Percentiles rank a stretch among this genome's conserved stretches.
Conservation (phyloP, 2,329 filamentous ascomycete genomes). For the Stylonectria norvegica region DNA sequence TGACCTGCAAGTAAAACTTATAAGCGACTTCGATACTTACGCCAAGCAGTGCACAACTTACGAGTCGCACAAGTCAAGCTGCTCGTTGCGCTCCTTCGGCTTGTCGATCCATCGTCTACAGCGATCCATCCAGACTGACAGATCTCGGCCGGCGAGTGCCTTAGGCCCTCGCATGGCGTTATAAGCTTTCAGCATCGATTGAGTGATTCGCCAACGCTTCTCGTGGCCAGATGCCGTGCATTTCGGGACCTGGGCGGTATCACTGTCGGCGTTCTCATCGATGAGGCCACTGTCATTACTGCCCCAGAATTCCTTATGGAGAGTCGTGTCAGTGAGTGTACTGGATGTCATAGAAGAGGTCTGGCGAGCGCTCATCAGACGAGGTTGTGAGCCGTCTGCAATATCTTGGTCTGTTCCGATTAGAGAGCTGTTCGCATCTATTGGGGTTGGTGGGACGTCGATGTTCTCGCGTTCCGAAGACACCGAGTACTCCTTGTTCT, state of each 20-base stretch:
- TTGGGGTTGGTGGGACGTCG: too few relatives aligned
- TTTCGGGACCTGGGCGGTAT: background rate
- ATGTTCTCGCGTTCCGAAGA: background rate
- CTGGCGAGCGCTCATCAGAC: background rate
- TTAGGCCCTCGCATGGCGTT: constrained; percentile 32
- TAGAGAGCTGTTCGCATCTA: too few relatives aligned
- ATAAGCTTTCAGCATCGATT: constrained; percentile 32
- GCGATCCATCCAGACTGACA: constrained; percentile 27
- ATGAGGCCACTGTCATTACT: constrained; percentile 3
- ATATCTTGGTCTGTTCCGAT: too few relatives aligned
- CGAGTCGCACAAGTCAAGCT: constrained; percentile 6
- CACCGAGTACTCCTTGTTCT: background rate
- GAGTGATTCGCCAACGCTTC: constrained; percentile 20
- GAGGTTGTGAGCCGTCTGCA: too few relatives aligned
- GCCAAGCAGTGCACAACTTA: too few relatives aligned
- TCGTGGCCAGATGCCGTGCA: constrained; percentile 7
- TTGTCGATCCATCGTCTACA: constrained; percentile 4
- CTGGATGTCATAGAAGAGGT: background rate
- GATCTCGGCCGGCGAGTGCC: constrained; percentile 20
- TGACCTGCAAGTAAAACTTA: too few relatives aligned
- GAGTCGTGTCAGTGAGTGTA: background rate
- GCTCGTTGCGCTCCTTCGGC: background rate
- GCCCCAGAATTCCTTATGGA: constrained; percentile 1
- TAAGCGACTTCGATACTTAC: too few relatives aligned
- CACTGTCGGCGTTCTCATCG: background rate